Evolutionary conservation across 768 basidiomycete genomes (phyloP).

Genomic region (Tulasnella sp.): DNA sequence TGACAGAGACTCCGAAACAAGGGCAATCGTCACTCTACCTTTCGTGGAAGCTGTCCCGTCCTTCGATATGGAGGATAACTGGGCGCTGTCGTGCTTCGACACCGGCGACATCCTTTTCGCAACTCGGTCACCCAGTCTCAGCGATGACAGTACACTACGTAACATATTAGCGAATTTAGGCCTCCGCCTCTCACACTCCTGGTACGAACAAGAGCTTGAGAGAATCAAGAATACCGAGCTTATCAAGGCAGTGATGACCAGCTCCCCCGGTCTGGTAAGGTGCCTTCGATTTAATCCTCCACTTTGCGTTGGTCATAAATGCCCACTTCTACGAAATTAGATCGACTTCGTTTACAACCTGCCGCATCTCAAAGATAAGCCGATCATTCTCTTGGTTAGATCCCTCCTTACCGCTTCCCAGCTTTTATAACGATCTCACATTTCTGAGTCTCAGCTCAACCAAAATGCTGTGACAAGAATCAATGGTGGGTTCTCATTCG

Average conservation of each 20-base stretch:
- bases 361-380: not conserved
- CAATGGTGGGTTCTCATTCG: not conserved
- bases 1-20: not conserved
- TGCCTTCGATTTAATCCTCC: not conserved
- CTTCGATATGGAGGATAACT: not conserved
- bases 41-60: not conserved
- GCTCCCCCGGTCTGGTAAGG: not conserved
- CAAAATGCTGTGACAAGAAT: not conserved
- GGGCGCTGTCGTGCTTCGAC: no score
- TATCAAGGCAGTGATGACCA: not conserved
- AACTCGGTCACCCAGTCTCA: not conserved
- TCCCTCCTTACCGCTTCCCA: not conserved
- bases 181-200: not conserved
- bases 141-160: not conserved
- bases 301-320: not conserved
- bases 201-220: not conserved
- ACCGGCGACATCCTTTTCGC: not conserved
- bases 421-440: not conserved
- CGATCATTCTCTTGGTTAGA: not conserved
- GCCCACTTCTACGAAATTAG: not conserved
- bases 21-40: not conserved
- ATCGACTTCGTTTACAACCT: not conserved
- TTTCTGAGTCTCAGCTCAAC: not conserved
- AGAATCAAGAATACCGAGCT: not conserved
- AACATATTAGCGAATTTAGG: not conserved